Base-by-base conservation (phyloP, 192 early-diverging fungal species). In the Podila minutissima region DNA sequence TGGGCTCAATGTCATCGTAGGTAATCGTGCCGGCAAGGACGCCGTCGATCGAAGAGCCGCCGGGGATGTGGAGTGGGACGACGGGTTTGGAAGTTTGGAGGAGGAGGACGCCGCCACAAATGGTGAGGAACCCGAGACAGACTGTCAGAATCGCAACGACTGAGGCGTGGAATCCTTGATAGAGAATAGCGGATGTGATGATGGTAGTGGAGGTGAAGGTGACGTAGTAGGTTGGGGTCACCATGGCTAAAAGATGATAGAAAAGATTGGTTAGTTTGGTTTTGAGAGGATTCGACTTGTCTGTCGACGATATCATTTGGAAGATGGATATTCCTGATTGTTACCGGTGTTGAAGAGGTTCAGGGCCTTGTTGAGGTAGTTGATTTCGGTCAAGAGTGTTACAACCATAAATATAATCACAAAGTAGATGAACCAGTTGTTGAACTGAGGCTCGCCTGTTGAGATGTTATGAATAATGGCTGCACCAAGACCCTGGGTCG, bases 311-410 rank as follows among this genome's bases (percentile, higher is more conserved):
- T 12, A 46, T 46, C 13, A 15, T 46, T 3, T 37, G 41, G 12
- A 46, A 46, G 41, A 46, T 46, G 41, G 41, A 15, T 37, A 37
- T 37, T 46, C 41, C 41, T 46, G 41, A 37, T 17, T 46, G 41
- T 46, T 78, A 78, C 75, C 75, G 31, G 96, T 98, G 46, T 93
- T 94, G 83, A 97, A 98, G 61, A 95, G 74, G 70, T 95, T 95
- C 59, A 98, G 86, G 24, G 96, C 95, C 75, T 98, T 98, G 89
- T 98, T 98, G 69, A 98, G 93, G 84, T 96, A 98, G 83, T 96
- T 96, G 88, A 97, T 95, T 85, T 98, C 95, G 10, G 94, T 92
- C 32, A 96, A 78, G 41, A 95, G 90, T 61, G 94, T 95, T 12
- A 90, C 77, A n/a, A 91, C 77, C 46, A 96, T 94, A 15, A 94